Evolutionary conservation across 78 protist genomes (phyloP), one percentile per base, ranked within the genome.

Genomic region (Speleostelium caveatum): DNA sequence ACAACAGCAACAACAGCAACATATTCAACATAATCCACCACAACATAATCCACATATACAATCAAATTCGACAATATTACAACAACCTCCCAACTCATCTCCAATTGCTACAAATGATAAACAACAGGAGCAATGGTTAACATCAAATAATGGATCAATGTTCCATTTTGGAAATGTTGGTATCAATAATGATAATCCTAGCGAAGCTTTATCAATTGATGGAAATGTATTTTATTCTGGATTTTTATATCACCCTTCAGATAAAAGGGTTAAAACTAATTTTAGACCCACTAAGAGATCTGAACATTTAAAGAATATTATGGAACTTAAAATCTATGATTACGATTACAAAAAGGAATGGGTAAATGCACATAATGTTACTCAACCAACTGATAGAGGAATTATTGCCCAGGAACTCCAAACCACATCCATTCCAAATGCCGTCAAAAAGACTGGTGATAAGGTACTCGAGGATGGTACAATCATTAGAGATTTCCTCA

Each of bases 211-310:
- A 55, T 51, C 73, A 24, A 93, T 93, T 4, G 28, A 83, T 39
- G 95, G 95, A 14, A 93, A 93, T 68, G 62, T 93, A 41, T 32
- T 72, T 22, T 73, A 75, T 19, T 85, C 86, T 41, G 95, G 95
- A 24, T 33, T 30, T 3, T 21, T 86, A 28, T 63, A 68, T 51
- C 78, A 86, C 26, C 85, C 95, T 22, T 75, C 89, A 1, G 95
- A 93, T 58, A n/a, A 51, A 21, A 32, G 95, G 30, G 86, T 93
- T 17, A 93, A 93, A 68, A 55, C 30, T 6, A 68, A 67, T 51
- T 78, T 93, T 17, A 30, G 30, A 35, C 76, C 95, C 3, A 87
- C 75, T 0, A 56, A 63, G 16, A 68, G 86, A 4, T 32, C 24
- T 6, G 83, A 73, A 26, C 87, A 71, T 41, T 69, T 93, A 39